These are phyloP conservation scores for Ogataea salicorniae DNA, from an alignment of 805 yeast genomes.

Conservation along the genomic window DNA sequence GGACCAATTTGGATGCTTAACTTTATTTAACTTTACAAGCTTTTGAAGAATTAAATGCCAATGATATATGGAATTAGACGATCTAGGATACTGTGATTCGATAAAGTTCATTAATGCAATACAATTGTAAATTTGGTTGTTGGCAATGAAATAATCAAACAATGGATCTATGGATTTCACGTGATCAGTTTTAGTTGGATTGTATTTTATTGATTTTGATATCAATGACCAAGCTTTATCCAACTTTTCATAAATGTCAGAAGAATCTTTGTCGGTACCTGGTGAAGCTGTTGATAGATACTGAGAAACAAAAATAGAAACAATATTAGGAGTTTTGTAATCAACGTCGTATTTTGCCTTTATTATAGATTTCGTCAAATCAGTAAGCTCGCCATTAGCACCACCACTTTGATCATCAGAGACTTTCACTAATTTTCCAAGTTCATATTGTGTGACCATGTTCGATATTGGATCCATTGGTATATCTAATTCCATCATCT, in stretches of 20 bases:
- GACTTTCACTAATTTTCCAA: too few relatives aligned
- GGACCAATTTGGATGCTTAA: too few relatives aligned
- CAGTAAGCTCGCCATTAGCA: not conserved
- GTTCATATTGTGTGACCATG: too few relatives aligned
- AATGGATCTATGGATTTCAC: not conserved
- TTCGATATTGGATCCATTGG: constrained; percentile 1
- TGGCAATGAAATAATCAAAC: constrained; percentile 4
- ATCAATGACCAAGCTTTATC: constrained; percentile 12
- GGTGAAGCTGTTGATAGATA: too few relatives aligned
- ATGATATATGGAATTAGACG: not conserved
- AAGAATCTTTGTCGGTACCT: too few relatives aligned
- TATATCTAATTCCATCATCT: constrained; percentile 2
- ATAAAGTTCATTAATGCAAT: constrained; percentile 12
- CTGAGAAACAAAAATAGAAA: too few relatives aligned
- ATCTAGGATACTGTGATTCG: constrained; percentile 1
- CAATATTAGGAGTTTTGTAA: too few relatives aligned
- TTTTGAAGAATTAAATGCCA: not conserved
- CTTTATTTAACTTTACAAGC: not conserved
- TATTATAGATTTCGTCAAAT: not conserved
- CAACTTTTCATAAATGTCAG: not conserved
- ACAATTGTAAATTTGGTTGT: constrained; percentile 10
- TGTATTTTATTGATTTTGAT: not conserved
- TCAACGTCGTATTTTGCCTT: too few relatives aligned
- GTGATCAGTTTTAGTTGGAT: constrained; percentile 4
- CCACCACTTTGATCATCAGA: not conserved